Evolutionary conservation across 352 stramenopile genomes (phyloP).

Genomic region (Globisporangium nagaii): DNA sequence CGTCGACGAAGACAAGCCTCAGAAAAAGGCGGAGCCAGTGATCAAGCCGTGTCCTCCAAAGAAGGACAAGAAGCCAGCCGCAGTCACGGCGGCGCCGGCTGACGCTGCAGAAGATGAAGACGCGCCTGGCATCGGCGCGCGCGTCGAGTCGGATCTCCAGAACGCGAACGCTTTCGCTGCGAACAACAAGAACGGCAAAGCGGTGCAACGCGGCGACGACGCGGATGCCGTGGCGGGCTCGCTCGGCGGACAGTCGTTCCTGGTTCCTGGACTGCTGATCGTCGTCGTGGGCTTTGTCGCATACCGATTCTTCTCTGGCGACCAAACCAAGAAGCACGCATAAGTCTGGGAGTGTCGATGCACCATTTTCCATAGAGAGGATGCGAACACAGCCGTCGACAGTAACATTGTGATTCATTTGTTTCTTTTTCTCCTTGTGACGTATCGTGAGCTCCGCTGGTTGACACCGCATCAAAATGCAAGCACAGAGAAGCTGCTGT

Average conservation of each 20-base stretch:
- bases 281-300: slow-evolving; percentile 43
- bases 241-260: slow-evolving; percentile 24
- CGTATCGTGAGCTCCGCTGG: no score
- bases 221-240: slow-evolving; percentile 6
- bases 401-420: background rate
- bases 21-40: slow-evolving; percentile 30
- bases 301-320: slow-evolving; percentile 40
- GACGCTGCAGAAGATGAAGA: slow-evolving; percentile 39
- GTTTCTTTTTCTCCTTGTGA: background rate
- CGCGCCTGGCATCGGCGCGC: slow-evolving; percentile 55
- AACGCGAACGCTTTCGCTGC: slow-evolving; percentile 5
- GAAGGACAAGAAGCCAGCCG: slow-evolving; percentile 32
- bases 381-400: background rate
- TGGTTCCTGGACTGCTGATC: slow-evolving; percentile 51
- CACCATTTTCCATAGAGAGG: background rate
- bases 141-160: slow-evolving; percentile 14
- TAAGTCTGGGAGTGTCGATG: slow-evolving; percentile 16
- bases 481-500: no score
- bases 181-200: slow-evolving; percentile 3
- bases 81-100: background rate
- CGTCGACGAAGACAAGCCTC: slow-evolving; percentile 19
- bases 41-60: slow-evolving; percentile 72
- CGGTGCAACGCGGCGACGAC: background rate
- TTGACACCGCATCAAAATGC: no score
- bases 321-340: slow-evolving; percentile 78